Conservation (phyloP, 306 rosid species). For the Prinsepia uniflora region DNA sequence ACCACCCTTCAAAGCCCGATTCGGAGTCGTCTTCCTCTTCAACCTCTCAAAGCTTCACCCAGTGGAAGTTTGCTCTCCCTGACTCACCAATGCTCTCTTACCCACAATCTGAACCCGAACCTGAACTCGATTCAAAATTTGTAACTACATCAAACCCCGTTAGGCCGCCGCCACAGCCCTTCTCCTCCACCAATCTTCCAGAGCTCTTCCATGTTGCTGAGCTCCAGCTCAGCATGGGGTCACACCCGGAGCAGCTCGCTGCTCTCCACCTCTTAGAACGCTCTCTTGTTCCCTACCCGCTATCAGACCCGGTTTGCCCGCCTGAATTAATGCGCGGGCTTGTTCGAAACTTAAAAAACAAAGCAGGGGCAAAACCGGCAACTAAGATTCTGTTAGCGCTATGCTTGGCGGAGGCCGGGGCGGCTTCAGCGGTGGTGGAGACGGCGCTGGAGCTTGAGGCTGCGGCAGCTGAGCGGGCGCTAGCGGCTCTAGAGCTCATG, state of each 20-base stretch:
- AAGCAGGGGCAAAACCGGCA: slow-evolving; percentile 44
- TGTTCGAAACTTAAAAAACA: slow-evolving; percentile 32
- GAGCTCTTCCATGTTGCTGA: slow-evolving; percentile 77
- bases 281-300: slow-evolving; percentile 73
- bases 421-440: slow-evolving; percentile 66
- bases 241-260: slow-evolving; percentile 42
- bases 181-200: slow-evolving; percentile 42
- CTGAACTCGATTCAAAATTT: slow-evolving; percentile 20
- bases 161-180: slow-evolving; percentile 17
- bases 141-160: slow-evolving; percentile 19
- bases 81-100: slow-evolving; percentile 26
- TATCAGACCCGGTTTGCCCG: slow-evolving; percentile 68
- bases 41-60: slow-evolving; percentile 93
- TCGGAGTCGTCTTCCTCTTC: slow-evolving; percentile 68
- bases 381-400: slow-evolving; percentile 75
- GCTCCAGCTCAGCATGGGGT: slow-evolving; percentile 55
- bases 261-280: slow-evolving; percentile 78
- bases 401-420: slow-evolving; percentile 70
- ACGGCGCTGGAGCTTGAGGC: slow-evolving; percentile 61
- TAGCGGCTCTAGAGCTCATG: slow-evolving; percentile 83
- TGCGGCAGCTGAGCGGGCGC: slow-evolving; percentile 64
- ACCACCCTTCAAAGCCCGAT: slow-evolving; percentile 29
- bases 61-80: slow-evolving; percentile 78
- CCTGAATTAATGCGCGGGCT: slow-evolving; percentile 62
- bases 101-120: slow-evolving; percentile 19